Evolutionary conservation across 2,329 filamentous ascomycete species (phyloP), one percentile per base, ranked within the genome.

Genomic region (Passalora sequoiae): DNA sequence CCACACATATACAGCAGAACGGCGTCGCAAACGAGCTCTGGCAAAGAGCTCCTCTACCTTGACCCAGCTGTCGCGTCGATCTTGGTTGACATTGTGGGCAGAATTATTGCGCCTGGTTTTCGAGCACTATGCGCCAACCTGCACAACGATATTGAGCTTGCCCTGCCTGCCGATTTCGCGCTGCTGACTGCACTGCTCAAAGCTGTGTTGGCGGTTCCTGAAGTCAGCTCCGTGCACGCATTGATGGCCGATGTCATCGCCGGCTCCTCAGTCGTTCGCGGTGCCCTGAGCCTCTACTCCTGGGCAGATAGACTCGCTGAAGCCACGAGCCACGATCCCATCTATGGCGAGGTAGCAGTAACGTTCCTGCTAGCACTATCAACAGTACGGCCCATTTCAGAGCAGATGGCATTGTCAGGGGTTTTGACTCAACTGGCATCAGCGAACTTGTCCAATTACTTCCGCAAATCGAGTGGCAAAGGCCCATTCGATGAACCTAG

Each of bases 271-370:
- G 83, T 83, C 1, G 76, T 87, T 33, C 85, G 91, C 57, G 85
- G 89, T 48, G 89, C 89, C 1, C 82, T 84, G 4, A 88, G 86
- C 24, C 75, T 98, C 4, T 97, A 91, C 66, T 95, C 89, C 0
- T 98, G 92, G 92, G 80, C 91, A 3, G 89, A 97, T 64, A 81
- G 83, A 53, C 75, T 97, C 17, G 78, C 84, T 0, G 74, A 96
- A 28, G 76, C 83, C 1, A 76, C 60, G 19, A 77, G 84, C 44
- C 80, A 82, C 20, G 91, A 97, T 60, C 91, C 92, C 0, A 73
- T 97, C 21, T 97, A 96, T 64, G 92, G 89, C 51, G 89, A 96
- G 61, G 77, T 96, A n/a, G 86, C 86, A 57, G 76, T 95, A 29
- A 75, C 89, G 19, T 94, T 97, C 66, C 75, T 98, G 10, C 79